A percentile compares a stretch with the other conserved stretches of the same genome.
Evolutionary conservation across 306 rosid species (phyloP).

Genomic region (Spatholobus suberectus): DNA sequence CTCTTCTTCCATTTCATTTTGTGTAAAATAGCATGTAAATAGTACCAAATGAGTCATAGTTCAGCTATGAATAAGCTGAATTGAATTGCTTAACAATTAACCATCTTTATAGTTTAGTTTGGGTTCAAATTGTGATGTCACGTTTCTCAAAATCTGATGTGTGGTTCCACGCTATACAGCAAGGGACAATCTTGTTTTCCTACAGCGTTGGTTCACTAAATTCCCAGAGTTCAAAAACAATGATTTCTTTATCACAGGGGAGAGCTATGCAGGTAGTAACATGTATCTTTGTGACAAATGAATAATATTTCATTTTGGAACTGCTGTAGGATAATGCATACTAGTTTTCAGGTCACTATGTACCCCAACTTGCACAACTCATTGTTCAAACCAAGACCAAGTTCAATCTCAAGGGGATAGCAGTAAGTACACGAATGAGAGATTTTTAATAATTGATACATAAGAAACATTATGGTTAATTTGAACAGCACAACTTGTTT

Average conservation of each 20-base stretch:
- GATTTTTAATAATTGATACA: background rate
- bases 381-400: constrained; percentile 50
- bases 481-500: background rate
- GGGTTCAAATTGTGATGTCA: background rate
- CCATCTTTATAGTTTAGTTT: background rate
- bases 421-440: constrained; percentile 51
- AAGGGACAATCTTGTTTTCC: constrained; percentile 69
- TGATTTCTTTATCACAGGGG: constrained; percentile 75
- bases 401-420: constrained; percentile 75
- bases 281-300: background rate
- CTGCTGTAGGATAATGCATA: background rate
- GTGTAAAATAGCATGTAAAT: background rate
- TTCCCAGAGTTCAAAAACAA: constrained; percentile 59
- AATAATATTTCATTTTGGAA: background rate
- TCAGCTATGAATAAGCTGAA: background rate
- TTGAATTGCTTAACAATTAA: background rate
- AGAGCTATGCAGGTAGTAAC: constrained; percentile 73
- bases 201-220: constrained; percentile 59
- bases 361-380: constrained; percentile 79
- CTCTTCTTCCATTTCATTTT: background rate
- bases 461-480: background rate
- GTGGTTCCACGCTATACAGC: constrained; percentile 46
- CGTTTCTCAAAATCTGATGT: background rate
- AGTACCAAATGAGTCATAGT: background rate
- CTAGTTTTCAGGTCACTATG: constrained; percentile 70